phyloP scores from a whole-genome alignment of 2,329 filamentous ascomycete species.

The Aspergillus pseudoterreus region DNA sequence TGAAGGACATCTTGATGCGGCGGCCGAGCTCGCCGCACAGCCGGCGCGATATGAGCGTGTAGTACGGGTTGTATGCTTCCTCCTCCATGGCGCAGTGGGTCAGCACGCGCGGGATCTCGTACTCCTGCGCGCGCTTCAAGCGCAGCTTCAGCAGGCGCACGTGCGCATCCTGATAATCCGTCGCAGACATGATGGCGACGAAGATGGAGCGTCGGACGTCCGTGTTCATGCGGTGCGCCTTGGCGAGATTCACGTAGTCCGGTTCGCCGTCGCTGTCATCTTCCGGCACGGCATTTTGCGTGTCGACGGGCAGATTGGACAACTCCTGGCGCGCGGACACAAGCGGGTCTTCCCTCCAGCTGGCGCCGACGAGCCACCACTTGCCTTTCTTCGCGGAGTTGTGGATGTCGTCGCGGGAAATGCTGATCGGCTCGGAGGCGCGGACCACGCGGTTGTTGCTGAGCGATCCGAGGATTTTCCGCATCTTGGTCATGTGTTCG shows the following conservation, averaged over 20 bases:
- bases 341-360: constrained; percentile 59
- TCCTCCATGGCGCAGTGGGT: constrained; percentile 84
- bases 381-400: constrained; percentile 84
- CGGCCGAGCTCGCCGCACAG: constrained; percentile 66
- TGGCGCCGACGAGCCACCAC: constrained; percentile 99
- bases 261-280: constrained; percentile 42
- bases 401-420: constrained; percentile 76
- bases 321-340: constrained; percentile 33
- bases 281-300: constrained; percentile 7
- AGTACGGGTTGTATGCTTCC: constrained; percentile 85
- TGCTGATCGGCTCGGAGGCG: constrained; percentile 74
- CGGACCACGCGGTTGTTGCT: constrained; percentile 63
- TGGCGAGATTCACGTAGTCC: constrained; percentile 70
- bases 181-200: constrained; percentile 79
- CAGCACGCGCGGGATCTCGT: constrained; percentile 82
- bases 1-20: constrained; percentile 77
- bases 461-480: constrained; percentile 77
- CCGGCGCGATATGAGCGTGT: constrained; percentile 76
- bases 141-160: constrained; percentile 74
- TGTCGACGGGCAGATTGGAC: constrained; percentile 11
- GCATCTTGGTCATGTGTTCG: constrained; percentile 84
- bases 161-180: constrained; percentile 79
- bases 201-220: constrained; percentile 88
- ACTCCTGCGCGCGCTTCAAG: constrained; percentile 79
- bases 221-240: constrained; percentile 80